phyloP scores from a whole-genome alignment of 441 rosid genomes.

The Gossypium trilobum region DNA sequence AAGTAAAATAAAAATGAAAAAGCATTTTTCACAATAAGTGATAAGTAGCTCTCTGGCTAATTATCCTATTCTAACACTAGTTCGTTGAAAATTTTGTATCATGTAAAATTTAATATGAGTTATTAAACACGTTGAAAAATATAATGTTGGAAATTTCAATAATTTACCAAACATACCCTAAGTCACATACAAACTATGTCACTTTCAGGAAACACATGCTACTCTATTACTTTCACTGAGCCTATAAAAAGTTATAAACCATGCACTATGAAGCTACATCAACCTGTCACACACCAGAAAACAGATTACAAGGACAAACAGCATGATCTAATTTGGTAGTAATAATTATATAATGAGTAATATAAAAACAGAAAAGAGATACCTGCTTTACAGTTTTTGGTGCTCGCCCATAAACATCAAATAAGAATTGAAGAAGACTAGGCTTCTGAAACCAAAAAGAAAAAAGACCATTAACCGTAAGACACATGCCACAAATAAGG shows the following conservation, averaged over 20 bases:
- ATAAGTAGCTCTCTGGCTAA: too few relatives aligned
- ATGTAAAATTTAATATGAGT: too few relatives aligned
- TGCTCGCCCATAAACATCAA: constrained; percentile 69
- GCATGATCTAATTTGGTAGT: background rate
- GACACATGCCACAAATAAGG: background rate
- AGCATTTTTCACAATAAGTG: too few relatives aligned
- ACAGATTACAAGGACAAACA: background rate
- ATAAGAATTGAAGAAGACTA: constrained; percentile 70
- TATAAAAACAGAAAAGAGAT: constrained; percentile 12
- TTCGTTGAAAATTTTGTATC: too few relatives aligned
- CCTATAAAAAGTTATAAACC: background rate
- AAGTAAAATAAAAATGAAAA: too few relatives aligned
- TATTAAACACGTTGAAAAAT: too few relatives aligned
- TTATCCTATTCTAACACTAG: too few relatives aligned
- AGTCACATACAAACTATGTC: background rate
- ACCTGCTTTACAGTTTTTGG: constrained; percentile 90
- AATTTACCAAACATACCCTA: background rate
- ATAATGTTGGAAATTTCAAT: too few relatives aligned
- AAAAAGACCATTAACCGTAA: constrained; percentile 19
- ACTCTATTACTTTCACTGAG: background rate
- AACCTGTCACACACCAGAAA: background rate
- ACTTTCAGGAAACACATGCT: background rate
- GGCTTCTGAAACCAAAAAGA: constrained; percentile 56
- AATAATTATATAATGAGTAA: background rate
- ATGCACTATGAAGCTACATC: background rate